Conservation (phyloP, 169 alveolate genomes). For the Cryptosporidium xiaoi region DNA sequence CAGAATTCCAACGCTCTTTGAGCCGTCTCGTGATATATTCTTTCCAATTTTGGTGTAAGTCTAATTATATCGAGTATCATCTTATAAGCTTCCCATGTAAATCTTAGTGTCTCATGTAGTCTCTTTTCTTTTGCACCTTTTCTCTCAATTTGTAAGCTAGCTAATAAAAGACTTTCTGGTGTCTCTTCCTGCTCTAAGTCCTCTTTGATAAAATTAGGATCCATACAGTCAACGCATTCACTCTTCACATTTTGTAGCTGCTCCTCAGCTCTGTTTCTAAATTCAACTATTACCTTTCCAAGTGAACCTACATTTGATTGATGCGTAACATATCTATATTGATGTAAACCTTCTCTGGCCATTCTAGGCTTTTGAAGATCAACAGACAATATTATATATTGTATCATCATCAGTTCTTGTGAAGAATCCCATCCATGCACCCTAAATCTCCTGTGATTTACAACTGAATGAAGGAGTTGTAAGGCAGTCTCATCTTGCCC, state of each 20-base stretch:
- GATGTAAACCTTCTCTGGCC: constrained; percentile 92
- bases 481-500: constrained; percentile 92
- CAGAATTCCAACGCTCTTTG: constrained; percentile 93
- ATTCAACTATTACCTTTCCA: constrained; percentile 90
- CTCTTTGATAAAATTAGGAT: constrained; percentile 50
- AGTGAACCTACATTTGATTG: constrained; percentile 90
- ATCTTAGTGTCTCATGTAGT: constrained; percentile 86
- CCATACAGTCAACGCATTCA: constrained; percentile 75
- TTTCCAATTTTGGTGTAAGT: constrained; percentile 93
- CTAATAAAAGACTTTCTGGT: constrained; percentile 87
- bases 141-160: constrained; percentile 86
- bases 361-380: constrained; percentile 88
- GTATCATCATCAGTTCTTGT: constrained; percentile 90
- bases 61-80: constrained; percentile 93
- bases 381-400: constrained; percentile 88
- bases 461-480: constrained; percentile 87
- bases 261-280: constrained; percentile 89
- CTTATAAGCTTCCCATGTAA: constrained; percentile 95
- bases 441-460: constrained; percentile 86
- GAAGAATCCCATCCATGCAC: constrained; percentile 92
- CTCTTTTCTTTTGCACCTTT: constrained; percentile 83
- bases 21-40: constrained; percentile 95
- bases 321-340: constrained; percentile 88
- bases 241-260: constrained; percentile 84
- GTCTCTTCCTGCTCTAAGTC: constrained; percentile 81